Evolutionary conservation across 75 land plant genomes (phyloP), one percentile per base, ranked within the genome.

Genomic region (Pinus taeda): DNA sequence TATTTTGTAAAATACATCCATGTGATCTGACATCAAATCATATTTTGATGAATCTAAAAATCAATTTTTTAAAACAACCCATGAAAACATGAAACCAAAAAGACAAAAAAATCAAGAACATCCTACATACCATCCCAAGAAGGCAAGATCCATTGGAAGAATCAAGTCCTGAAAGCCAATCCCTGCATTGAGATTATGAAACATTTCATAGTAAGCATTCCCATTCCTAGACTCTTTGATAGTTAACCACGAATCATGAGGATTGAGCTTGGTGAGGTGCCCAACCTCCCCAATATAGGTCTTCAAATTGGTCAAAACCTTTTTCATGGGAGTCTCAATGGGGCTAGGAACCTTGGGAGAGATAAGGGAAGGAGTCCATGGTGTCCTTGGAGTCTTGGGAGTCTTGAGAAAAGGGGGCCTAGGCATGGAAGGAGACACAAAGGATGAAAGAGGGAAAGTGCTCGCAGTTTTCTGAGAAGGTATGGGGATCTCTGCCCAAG

Each of bases 241-340:
- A 42, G 90, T 89, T 3, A 88, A 83, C 90, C 90, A 88, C 17
- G 79, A 81, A n/a, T 88, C 89, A 59, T 84, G 86, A 29, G 86
- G 86, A 74, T 84, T 82, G 60, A 84, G 80, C 80, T 74, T 65
- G 1, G 86, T 84, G 22, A 84, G 79, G 65, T 84, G 86, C 20
- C 86, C 84, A 24, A 84, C 73, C 67, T 84, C 86, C 73, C 81
- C 86, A 67, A 84, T 71, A 57, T 84, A 84, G 15, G 74, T 70
- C 72, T 70, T 77, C 83, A 84, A 77, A 59, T 74, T 84, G 79
- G 78, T 63, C 72, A 84, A 70, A 8, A 76, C 84, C 59, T 78
- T 59, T 72, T 82, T 84, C 86, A 84, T 80, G 36, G 86, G 80
- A 22, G 86, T 82, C 39, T 76, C 84, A 59, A 76, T 69, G 57